These are phyloP conservation scores for Bipolaris oryzae DNA, from an alignment of 2,329 filamentous ascomycete genomes.

Conservation along the genomic window DNA sequence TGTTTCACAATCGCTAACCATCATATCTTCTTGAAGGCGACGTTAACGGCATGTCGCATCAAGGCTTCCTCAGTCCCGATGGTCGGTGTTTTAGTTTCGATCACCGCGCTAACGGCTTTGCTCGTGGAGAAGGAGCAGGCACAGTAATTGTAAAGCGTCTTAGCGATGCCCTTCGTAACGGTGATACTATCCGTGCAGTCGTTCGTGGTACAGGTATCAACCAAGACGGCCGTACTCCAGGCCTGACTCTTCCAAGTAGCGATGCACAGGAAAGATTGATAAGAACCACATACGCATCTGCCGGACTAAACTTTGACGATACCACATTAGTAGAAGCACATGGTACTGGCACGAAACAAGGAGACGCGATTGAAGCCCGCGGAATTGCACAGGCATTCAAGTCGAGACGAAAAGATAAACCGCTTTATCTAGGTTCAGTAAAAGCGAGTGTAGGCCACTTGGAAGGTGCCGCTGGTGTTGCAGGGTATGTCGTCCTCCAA, in stretches of 20 bases:
- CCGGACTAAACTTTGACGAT: background rate
- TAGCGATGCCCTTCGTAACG: constrained; percentile 18
- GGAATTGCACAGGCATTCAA: background rate
- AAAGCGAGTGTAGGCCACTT: constrained; percentile 1
- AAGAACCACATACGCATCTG: background rate
- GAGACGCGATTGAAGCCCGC: constrained; percentile 2
- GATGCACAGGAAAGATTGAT: constrained; percentile 1
- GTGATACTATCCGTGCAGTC: constrained; percentile 34
- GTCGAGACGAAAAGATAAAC: background rate
- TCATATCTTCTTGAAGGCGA: constrained; percentile 4
- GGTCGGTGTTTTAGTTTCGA: constrained; percentile 51
- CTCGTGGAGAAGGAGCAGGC: constrained; percentile 64
- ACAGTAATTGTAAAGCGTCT: constrained; percentile 35
- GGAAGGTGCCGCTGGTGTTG: constrained; percentile 1
- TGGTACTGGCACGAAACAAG: background rate
- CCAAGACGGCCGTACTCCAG: background rate
- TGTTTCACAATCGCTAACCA: background rate
- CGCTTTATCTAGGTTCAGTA: background rate
- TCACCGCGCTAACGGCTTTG: constrained; percentile 65
- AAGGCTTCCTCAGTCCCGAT: constrained; percentile 21
- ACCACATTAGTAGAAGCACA: constrained; percentile 1
- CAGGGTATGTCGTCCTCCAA: background rate
- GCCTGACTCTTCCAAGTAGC: background rate
- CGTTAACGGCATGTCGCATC: constrained; percentile 27
- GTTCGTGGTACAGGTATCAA: constrained; percentile 18